Evolutionary conservation across 2,329 filamentous ascomycete genomes (phyloP), one percentile per base, ranked within the genome.

Genomic region (Ceratocystis eucalypticola): DNA sequence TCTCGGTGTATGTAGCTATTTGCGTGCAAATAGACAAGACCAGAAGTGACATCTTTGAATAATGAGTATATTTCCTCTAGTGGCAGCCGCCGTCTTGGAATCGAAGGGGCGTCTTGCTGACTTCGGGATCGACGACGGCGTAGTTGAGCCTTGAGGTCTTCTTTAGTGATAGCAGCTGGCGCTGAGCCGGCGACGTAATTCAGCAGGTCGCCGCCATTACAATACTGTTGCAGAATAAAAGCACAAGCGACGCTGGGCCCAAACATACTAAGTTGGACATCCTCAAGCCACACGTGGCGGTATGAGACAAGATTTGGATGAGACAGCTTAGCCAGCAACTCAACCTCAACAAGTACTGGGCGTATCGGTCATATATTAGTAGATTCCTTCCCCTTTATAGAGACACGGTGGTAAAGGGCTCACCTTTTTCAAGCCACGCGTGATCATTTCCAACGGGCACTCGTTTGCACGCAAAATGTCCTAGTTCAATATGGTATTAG

Each of bases 141-240:
- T 73, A 96, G 84, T 65, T 89, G 88, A 5, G 91, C 91, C 74
- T 97, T 97, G 71, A 97, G 79, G 71, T 94, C 85, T 72, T 97
- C 89, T 67, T 89, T 89, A 6, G 89, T 91, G 0, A 80, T 80
- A 62, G 84, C 81, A 63, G 83, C 82, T 0, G 84, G 80, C 28
- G 78, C 77, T 5, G 86, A 82, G 5, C 88, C 86, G n/a, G 92
- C 79, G 17, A 99, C 85, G 73, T 96, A 95, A 69, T 88, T 86
- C 68, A 96, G 87, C 20, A 99, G 80, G 73, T 99, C 94, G 17
- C 94, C 94, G 1, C 87, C 82, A 73, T 99, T 97, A 77, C 95
- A 99, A 72, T 96, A 99, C 73, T 99, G 92, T 74, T 99, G 94
- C 6, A 99, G 81, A 67, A 99, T 99, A 74, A 96, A 99, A 3